Percentiles rank a stretch among this genome's conserved stretches.
These are phyloP conservation scores for Raddia distichophylla DNA, from an alignment of 176 grass and related monocot species.

Conservation along the genomic window DNA sequence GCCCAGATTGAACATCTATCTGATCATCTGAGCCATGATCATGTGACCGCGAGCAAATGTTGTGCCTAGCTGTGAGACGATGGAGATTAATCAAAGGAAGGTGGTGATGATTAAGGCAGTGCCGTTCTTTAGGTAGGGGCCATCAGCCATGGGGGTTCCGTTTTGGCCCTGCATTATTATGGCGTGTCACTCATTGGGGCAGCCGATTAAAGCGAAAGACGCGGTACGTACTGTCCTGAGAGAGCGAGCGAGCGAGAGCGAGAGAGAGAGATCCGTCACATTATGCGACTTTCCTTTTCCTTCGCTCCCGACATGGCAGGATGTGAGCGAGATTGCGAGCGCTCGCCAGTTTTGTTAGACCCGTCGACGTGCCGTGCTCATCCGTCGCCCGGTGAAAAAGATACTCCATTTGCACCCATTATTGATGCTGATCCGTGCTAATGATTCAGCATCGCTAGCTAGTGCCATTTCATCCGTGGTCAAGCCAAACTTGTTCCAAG, in stretches of 20 bases:
- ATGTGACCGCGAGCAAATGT: background rate
- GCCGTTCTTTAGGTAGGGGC: conserved; percentile 42
- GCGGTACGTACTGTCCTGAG: background rate
- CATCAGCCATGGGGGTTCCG: conserved; percentile 10
- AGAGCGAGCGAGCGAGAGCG: background rate
- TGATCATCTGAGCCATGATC: background rate
- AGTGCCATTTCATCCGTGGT: no score
- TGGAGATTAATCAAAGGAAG: conserved; percentile 32
- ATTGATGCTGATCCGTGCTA: no score
- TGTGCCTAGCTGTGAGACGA: background rate
- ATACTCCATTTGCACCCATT: no score
- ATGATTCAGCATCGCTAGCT: no score
- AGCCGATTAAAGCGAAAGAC: conserved; percentile 55
- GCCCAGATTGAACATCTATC: background rate
- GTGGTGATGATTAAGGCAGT: conserved; percentile 30
- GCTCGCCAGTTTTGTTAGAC: background rate
- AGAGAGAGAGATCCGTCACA: background rate
- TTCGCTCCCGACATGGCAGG: conserved; percentile 10
- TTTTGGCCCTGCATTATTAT: conserved; percentile 59
- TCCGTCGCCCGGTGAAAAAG: no score
- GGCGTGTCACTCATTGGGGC: conserved; percentile 37
- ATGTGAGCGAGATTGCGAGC: conserved; percentile 29
- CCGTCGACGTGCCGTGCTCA: background rate
- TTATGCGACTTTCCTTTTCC: conserved; percentile 34
- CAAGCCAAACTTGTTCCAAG: no score